Percentiles rank a stretch among this genome's conserved stretches.
phyloP scores from a whole-genome alignment of 495 filamentous ascomycete genomes.

The Annulohypoxylon nitens region DNA sequence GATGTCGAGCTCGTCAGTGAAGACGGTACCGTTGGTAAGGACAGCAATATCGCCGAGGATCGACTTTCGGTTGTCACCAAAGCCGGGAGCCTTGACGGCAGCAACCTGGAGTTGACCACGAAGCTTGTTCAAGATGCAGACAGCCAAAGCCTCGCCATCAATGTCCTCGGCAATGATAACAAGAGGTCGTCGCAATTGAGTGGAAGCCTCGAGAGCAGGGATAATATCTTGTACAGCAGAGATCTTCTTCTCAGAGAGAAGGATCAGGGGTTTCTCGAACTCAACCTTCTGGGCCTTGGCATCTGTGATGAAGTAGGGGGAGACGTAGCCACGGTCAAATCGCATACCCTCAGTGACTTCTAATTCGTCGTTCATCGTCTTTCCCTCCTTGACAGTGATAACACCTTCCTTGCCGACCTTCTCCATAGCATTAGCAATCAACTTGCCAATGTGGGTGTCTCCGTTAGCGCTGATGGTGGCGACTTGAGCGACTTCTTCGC shows the following conservation, averaged over 20 bases:
- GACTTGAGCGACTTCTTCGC: conserved; percentile 96
- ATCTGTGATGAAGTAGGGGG: conserved; percentile 99
- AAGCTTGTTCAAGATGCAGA: conserved; percentile 99
- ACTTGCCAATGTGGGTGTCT: conserved; percentile 92
- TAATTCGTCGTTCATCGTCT: conserved; percentile 97
- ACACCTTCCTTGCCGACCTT: conserved; percentile 99
- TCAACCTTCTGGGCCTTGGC: conserved; percentile 98
- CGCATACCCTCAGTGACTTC: conserved; percentile 99
- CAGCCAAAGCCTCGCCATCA: conserved; percentile 96
- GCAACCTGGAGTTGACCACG: conserved; percentile 98
- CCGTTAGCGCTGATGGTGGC: conserved; percentile 98
- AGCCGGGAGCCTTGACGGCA: conserved; percentile 98
- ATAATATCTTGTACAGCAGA: conserved; percentile 98
- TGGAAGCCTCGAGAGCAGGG: conserved; percentile 95
- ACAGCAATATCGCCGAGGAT: conserved; percentile 96
- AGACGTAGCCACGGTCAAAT: conserved; percentile 98
- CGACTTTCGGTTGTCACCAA: conserved; percentile 99
- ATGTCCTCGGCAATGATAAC: conserved; percentile 99
- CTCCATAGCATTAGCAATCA: conserved; percentile 99
- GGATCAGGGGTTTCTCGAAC: conserved; percentile 98
- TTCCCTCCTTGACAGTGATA: conserved; percentile 99
- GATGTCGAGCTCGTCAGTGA: conserved; percentile 97
- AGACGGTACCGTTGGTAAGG: conserved; percentile 96
- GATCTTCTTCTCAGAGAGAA: conserved; percentile 99
- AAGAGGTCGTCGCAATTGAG: conserved; percentile 92